Evolutionary conservation across 2,329 filamentous ascomycete genomes (phyloP).

Genomic region (Sporothrix globosa): DNA sequence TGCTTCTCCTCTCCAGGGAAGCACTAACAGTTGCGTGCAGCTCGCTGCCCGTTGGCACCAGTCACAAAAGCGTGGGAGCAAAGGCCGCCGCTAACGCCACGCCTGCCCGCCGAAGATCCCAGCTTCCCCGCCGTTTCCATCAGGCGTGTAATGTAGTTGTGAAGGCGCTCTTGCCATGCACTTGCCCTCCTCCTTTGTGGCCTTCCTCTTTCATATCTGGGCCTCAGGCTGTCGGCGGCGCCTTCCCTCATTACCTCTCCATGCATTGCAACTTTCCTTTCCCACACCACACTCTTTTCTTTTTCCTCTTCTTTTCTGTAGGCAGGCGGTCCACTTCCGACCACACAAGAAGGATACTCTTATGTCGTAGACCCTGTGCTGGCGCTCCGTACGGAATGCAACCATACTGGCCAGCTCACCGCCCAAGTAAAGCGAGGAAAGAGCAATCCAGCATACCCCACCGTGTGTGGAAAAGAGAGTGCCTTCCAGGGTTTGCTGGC

Average conservation of each 20-base stretch:
- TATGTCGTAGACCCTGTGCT: neutral
- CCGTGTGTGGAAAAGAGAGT: constrained; percentile 3
- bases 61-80: constrained; percentile 4
- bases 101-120: constrained; percentile 15
- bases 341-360: neutral
- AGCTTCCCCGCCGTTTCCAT: constrained; percentile 12
- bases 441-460: constrained; percentile 9
- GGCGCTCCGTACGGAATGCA: constrained; percentile 18
- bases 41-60: constrained; percentile 13
- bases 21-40: constrained; percentile 9
- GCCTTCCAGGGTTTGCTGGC: neutral
- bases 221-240: neutral
- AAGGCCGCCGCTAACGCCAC: constrained; percentile 20
- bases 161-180: neutral
- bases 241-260: constrained; percentile 2
- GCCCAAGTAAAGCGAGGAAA: constrained; percentile 11
- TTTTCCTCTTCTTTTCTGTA: neutral
- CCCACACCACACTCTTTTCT: neutral
- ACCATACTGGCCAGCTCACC: constrained; percentile 21
- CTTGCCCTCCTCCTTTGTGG: neutral
- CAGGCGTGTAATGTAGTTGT: neutral
- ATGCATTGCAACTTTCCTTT: constrained; percentile 14
- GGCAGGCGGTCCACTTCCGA: neutral
- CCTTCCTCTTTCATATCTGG: neutral
- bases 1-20: constrained; percentile 27